Percentiles rank a stretch among this genome's conserved stretches.
Conservation (phyloP, 352 stramenopile species). For the Lagenidium sp. region DNA sequence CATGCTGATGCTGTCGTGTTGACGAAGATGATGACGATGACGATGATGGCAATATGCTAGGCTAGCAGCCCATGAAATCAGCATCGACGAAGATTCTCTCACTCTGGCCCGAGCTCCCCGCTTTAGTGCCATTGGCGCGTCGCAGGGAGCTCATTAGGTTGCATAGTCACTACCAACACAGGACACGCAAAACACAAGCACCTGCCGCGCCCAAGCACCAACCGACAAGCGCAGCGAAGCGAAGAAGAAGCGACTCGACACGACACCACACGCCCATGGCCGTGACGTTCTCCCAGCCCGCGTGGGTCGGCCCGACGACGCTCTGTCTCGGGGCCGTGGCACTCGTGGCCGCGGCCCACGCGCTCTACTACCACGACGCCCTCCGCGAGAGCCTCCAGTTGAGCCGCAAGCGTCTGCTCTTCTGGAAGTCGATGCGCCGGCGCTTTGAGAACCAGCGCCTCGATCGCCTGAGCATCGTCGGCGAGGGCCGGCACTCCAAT, state of each 20-base stretch:
- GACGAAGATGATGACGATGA: too few relatives aligned
- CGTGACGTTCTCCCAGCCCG: conserved; percentile 8
- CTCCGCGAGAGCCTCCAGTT: conserved; percentile 30
- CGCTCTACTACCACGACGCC: conserved; percentile 40
- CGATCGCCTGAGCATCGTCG: conserved; percentile 54
- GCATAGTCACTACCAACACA: too few relatives aligned
- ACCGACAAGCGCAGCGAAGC: too few relatives aligned
- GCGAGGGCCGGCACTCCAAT: conserved; percentile 53
- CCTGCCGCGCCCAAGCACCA: too few relatives aligned
- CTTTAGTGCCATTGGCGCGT: too few relatives aligned
- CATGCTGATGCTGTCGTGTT: too few relatives aligned
- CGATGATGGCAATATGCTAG: too few relatives aligned
- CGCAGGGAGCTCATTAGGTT: too few relatives aligned
- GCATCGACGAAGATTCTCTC: too few relatives aligned
- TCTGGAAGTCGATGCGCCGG: conserved; percentile 66
- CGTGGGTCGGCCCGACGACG: background rate
- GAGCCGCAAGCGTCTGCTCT: conserved; percentile 41
- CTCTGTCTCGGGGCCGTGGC: conserved; percentile 12
- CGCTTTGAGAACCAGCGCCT: conserved; percentile 68
- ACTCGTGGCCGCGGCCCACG: conserved; percentile 22
- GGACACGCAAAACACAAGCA: too few relatives aligned
- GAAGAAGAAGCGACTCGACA: background rate
- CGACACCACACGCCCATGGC: background rate
- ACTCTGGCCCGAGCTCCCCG: too few relatives aligned
- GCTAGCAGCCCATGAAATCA: too few relatives aligned